These are phyloP conservation scores for Neonectria coccinea DNA, from an alignment of 2,329 filamentous ascomycete genomes.

Conservation along the genomic window DNA sequence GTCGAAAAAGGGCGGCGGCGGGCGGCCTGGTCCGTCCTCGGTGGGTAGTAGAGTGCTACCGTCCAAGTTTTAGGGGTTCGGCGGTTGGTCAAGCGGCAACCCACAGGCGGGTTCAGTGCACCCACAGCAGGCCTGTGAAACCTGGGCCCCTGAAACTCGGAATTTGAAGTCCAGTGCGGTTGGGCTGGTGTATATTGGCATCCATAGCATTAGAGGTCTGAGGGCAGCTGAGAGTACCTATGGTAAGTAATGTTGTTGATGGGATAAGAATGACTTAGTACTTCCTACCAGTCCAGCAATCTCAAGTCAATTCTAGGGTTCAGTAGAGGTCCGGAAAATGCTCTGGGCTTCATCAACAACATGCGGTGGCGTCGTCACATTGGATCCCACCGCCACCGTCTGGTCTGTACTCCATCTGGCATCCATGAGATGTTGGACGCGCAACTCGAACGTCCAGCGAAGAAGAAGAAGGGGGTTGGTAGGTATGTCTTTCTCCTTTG, in stretches of 20 bases:
- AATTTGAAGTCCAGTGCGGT: background rate
- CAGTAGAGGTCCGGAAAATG: background rate
- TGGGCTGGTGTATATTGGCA: background rate
- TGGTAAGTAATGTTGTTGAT: too few relatives aligned
- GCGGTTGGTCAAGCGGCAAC: background rate
- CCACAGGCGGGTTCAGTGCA: background rate
- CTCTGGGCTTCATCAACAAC: background rate
- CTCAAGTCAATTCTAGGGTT: background rate
- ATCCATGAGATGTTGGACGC: background rate
- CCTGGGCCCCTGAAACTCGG: background rate
- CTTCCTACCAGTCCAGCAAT: background rate
- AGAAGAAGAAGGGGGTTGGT: background rate
- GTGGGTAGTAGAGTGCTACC: constrained; percentile 11
- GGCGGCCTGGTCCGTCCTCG: constrained; percentile 35
- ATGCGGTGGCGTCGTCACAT: background rate
- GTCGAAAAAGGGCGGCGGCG: constrained; percentile 31
- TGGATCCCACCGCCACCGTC: background rate
- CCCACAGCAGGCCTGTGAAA: background rate
- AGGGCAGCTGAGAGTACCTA: too few relatives aligned
- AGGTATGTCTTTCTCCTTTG: background rate
- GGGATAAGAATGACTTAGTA: background rate
- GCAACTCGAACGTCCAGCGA: background rate
- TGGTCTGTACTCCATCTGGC: background rate
- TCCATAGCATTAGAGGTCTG: too few relatives aligned
- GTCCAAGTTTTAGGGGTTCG: background rate